Evolutionary conservation across 2,329 filamentous ascomycete genomes (phyloP).

Genomic region (Aspergillus ruber): DNA sequence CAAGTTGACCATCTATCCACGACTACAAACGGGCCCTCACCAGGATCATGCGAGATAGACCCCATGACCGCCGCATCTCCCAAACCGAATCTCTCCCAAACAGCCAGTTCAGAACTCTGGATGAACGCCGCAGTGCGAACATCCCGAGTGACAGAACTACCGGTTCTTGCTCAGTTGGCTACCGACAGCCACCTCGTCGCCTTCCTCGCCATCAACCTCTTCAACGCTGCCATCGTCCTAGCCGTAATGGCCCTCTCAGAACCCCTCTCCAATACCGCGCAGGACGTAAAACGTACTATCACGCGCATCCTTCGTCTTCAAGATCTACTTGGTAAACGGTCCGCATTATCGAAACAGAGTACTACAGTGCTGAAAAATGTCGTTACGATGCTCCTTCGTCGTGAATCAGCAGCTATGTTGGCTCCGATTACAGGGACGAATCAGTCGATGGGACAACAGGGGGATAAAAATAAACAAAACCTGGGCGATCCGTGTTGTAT

Average conservation of each 20-base stretch:
- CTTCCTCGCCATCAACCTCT: conserved; percentile 42
- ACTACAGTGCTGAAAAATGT: conserved; percentile 18
- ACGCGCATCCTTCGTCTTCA: conserved; percentile 39
- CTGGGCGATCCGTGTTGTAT: conserved; percentile 2
- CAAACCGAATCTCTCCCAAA: conserved; percentile 1
- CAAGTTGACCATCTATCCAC: conserved; percentile 26
- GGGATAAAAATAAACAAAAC: conserved; percentile 1
- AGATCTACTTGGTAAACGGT: conserved; percentile 28
- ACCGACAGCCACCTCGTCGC: conserved; percentile 40
- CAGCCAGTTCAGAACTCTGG: conserved; percentile 15
- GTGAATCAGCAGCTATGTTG: conserved; percentile 19
- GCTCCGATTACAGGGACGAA: conserved; percentile 10
- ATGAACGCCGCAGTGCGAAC: conserved; percentile 35
- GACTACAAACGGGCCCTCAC: neutral
- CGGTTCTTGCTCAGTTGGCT: conserved; percentile 30
- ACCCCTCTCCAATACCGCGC: conserved; percentile 37
- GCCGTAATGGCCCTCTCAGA: conserved; percentile 38
- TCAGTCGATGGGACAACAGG: neutral
- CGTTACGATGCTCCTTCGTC: conserved; percentile 17
- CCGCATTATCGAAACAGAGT: conserved; percentile 32
- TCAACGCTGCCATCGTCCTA: conserved; percentile 41
- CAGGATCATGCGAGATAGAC: conserved; percentile 1
- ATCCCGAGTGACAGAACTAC: conserved; percentile 29
- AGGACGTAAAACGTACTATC: conserved; percentile 38
- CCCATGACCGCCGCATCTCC: neutral